Conservation (phyloP, 768 basidiomycete species). For the Auricularia cornea region DNA sequence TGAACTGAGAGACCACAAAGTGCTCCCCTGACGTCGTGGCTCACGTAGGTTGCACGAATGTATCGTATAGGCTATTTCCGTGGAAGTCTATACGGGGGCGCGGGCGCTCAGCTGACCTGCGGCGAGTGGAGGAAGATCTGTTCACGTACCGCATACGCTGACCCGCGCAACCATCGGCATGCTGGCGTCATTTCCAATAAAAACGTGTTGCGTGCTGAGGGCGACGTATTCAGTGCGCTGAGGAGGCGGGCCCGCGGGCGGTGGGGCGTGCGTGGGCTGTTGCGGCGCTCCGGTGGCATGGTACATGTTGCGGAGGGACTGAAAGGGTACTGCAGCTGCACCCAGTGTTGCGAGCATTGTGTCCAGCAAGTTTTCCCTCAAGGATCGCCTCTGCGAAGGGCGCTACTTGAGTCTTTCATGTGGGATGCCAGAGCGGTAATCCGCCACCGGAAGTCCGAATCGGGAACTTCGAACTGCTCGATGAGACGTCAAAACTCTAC, state of each 20-base stretch:
- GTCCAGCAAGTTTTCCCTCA: too few relatives aligned
- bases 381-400: too few relatives aligned
- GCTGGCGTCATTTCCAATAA: slow-evolving; percentile 27
- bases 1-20: not conserved
- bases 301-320: not conserved
- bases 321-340: too few relatives aligned
- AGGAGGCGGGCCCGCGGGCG: not conserved
- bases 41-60: slow-evolving; percentile 47
- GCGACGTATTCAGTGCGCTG: slow-evolving; percentile 28
- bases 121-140: slow-evolving; percentile 1
- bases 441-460: not conserved
- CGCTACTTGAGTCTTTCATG: too few relatives aligned
- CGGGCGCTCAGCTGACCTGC: not conserved
- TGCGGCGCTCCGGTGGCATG: not conserved
- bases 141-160: not conserved
- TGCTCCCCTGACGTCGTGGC: slow-evolving; percentile 12
- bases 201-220: slow-evolving; percentile 37
- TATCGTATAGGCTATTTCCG: slow-evolving; percentile 38
- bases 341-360: too few relatives aligned
- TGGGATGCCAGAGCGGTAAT: not conserved
- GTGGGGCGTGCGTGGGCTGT: not conserved
- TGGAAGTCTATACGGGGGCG: slow-evolving; percentile 45
- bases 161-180: slow-evolving; percentile 44
- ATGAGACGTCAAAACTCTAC: not conserved
- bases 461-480: not conserved